A percentile compares a stretch with the other conserved stretches of the same genome.
These are phyloP conservation scores for Asterophora lycoperdoides DNA, from an alignment of 768 basidiomycete genomes.

Conservation along the genomic window DNA sequence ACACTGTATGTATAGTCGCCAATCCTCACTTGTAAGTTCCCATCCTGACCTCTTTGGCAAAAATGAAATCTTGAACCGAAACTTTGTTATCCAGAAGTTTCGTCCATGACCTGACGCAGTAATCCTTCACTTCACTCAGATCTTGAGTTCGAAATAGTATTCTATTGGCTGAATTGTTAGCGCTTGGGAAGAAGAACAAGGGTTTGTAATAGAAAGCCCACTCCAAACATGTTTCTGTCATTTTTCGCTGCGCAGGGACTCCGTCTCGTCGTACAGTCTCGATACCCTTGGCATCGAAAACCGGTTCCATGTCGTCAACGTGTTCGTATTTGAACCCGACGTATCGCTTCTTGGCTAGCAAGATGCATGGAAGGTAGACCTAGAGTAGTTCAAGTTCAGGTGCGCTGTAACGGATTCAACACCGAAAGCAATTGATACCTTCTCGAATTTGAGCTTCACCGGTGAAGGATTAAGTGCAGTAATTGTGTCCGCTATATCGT, in stretches of 20 bases:
- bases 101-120: slow-evolving; percentile 80
- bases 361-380: slow-evolving; percentile 92
- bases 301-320: slow-evolving; percentile 71
- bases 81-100: slow-evolving; percentile 78
- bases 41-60: slow-evolving; percentile 90
- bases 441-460: slow-evolving; percentile 96
- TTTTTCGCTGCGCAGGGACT: slow-evolving; percentile 85
- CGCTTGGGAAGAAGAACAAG: background rate
- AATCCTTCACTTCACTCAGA: slow-evolving; percentile 83
- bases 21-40: slow-evolving; percentile 80
- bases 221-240: slow-evolving; percentile 89
- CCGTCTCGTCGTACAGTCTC: slow-evolving; percentile 95
- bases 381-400: too few relatives aligned
- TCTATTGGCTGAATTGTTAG: slow-evolving; percentile 39
- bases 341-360: slow-evolving; percentile 98
- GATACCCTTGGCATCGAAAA: slow-evolving; percentile 96
- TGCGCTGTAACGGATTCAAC: too few relatives aligned
- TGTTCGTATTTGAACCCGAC: slow-evolving; percentile 95
- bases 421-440: slow-evolving; percentile 44
- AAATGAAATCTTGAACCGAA: slow-evolving; percentile 90
- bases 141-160: slow-evolving; percentile 89
- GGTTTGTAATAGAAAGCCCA: slow-evolving; percentile 29
- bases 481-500: slow-evolving; percentile 87
- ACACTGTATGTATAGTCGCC: background rate
- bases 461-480: slow-evolving; percentile 87